Base-by-base conservation (phyloP, 2,329 filamentous ascomycete genomes). In the Cladosporium colombiae region DNA sequence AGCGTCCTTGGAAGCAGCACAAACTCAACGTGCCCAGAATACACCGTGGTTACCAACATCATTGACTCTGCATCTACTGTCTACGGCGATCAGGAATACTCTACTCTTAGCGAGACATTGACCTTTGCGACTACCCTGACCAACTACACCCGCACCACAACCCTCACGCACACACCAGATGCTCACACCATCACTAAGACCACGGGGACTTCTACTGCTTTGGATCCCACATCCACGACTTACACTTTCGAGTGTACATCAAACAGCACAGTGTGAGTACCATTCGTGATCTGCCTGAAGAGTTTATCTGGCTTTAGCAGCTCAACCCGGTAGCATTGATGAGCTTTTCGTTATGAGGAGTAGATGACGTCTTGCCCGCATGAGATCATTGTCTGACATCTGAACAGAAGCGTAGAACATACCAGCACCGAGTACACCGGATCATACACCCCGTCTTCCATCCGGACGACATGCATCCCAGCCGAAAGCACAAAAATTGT, bases 391-490 rank as follows among this genome's bases (percentile, higher is more conserved):
- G 3, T 21, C 18, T 55, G 27, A 55, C 52, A 55, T 21, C 16
- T n/a, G 52, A 13, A 55, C 27, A 62, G 59, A 18, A 62, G 18
- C 59, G 31, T 52, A 4, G 59, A 35, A 25, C 27, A 62, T 11
- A 62, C 59, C 59, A 53, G 46, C 31, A 62, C 59, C 6, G 44
- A 52, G 31, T 62, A 62, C 31, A 62, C 59, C 33, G 59, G 59
- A 21, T 62, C 59, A 11, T 53, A 40, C 44, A 52, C 11, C 6
- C 23, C 59, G 16, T 62, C 59, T 52, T 50, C 46, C 11, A 27
- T 62, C 21, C 59, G 44, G 21, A 62, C 46, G n/a, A 62, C 59
- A n/a, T 62, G 59, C 21, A 62, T 62, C 5, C 46, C 59, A 5
- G 7, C 29, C 14, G 23, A 16, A 8, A 25, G 44, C 27, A 35